Conservation (phyloP, 306 rosid species). For the Sesbania bispinosa region DNA sequence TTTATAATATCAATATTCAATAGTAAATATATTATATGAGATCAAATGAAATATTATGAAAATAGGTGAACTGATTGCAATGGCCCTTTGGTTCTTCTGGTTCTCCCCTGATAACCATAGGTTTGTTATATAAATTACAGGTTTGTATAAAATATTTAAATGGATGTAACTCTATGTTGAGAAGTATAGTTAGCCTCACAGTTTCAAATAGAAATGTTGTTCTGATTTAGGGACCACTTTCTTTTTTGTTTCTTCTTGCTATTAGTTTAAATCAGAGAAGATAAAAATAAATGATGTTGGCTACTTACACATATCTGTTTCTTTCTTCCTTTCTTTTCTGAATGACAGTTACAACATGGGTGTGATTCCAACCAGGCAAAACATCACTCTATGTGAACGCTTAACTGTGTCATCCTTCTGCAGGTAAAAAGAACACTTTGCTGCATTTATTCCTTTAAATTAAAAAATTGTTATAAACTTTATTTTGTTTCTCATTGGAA, state of each 20-base stretch:
- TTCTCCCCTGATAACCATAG: neutral
- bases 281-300: neutral
- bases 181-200: neutral
- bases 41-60: neutral
- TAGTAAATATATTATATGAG: neutral
- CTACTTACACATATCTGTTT: neutral
- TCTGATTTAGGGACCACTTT: too few relatives aligned
- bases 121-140: neutral
- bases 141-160: neutral
- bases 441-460: too few relatives aligned
- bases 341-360: conserved; percentile 75
- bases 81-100: neutral
- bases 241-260: neutral
- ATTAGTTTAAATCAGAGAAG: neutral
- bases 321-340: neutral
- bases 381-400: conserved; percentile 64
- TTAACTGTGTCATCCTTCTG: conserved; percentile 79
- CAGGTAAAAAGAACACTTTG: conserved; percentile 46
- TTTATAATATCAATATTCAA: neutral
- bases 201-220: too few relatives aligned
- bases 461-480: conserved; percentile 5
- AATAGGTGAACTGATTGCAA: neutral
- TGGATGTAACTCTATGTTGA: neutral
- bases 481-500: neutral
- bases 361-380: conserved; percentile 81